Conservation (phyloP, 1,284 basidiomycete species). For the Cutaneotrichosporon sp. region DNA sequence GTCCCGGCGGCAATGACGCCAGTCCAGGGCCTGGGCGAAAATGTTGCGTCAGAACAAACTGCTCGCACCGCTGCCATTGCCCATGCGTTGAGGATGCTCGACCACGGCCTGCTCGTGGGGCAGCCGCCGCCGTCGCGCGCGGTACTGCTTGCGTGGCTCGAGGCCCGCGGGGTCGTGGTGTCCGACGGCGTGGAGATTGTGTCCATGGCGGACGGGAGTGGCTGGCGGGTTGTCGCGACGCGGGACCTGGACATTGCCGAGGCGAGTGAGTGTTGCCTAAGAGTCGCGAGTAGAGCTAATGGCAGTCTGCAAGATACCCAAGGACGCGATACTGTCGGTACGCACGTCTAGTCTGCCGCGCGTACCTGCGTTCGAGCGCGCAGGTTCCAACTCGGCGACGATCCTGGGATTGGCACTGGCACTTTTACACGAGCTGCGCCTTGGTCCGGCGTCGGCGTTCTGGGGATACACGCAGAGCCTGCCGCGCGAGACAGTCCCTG, state of each 20-base stretch:
- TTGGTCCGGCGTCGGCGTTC: slow-evolving; percentile 36
- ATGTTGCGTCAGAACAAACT: too few relatives aligned
- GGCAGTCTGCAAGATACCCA: slow-evolving; percentile 46
- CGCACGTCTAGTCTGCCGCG: slow-evolving; percentile 27
- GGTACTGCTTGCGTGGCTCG: slow-evolving; percentile 21
- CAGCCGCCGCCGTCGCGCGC: slow-evolving; percentile 19
- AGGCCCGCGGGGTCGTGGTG: slow-evolving; percentile 12
- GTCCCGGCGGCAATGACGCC: too few relatives aligned
- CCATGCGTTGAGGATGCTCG: slow-evolving; percentile 1
- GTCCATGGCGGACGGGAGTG: slow-evolving; percentile 22
- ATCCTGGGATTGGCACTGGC: slow-evolving; percentile 43
- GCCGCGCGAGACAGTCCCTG: slow-evolving; percentile 34
- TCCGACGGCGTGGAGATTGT: slow-evolving; percentile 14
- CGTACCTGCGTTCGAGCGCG: not conserved
- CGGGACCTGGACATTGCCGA: slow-evolving; percentile 16
- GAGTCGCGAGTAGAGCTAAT: not conserved
- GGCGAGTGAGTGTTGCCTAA: slow-evolving; percentile 14
- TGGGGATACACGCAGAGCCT: slow-evolving; percentile 46
- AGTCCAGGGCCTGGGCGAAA: too few relatives aligned
- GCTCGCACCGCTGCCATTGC: not conserved
- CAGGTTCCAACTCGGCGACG: slow-evolving; percentile 19
- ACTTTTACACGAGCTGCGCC: slow-evolving; percentile 45
- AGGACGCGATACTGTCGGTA: slow-evolving; percentile 39
- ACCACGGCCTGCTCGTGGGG: slow-evolving; percentile 8
- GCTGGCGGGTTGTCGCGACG: slow-evolving; percentile 16